phyloP scores from a whole-genome alignment of 2,329 filamentous ascomycete genomes.

The Chaetothyriales sp. region DNA sequence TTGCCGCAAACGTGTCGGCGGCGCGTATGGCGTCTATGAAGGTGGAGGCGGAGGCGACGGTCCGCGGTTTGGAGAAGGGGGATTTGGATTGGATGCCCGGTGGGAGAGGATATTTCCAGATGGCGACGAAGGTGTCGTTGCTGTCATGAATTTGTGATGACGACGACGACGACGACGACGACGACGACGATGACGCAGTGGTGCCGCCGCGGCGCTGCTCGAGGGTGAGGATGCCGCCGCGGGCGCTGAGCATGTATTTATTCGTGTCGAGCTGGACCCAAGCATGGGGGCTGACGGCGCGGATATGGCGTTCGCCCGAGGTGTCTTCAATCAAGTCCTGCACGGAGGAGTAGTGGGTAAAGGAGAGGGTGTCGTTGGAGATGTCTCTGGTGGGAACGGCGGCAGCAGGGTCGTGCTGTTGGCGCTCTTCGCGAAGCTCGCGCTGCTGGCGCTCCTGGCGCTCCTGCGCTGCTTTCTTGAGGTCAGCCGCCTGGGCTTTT shows the following conservation, averaged over 20 bases:
- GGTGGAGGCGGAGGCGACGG: conserved; percentile 49
- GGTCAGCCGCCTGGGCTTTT: conserved; percentile 45
- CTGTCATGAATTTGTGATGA: not conserved
- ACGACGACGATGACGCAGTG: conserved; percentile 1
- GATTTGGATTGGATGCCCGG: conserved; percentile 20
- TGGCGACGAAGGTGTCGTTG: conserved; percentile 6
- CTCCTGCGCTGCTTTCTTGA: conserved; percentile 36
- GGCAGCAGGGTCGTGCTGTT: conserved; percentile 8
- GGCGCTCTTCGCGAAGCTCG: conserved; percentile 19
- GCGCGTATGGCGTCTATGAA: conserved; percentile 67
- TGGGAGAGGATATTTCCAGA: conserved; percentile 15
- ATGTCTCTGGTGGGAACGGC: conserved; percentile 1
- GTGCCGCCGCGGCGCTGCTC: conserved; percentile 17
- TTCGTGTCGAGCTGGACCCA: conserved; percentile 69
- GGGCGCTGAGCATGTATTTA: conserved; percentile 55
- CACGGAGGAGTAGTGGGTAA: conserved; percentile 86
- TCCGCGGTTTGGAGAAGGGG: conserved; percentile 53
- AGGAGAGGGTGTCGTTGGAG: conserved; percentile 39
- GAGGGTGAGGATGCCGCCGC: conserved; percentile 45
- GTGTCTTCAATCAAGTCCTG: conserved; percentile 77
- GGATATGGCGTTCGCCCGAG: conserved; percentile 62
- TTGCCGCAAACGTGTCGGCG: conserved; percentile 63
- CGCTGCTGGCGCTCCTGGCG: conserved; percentile 21
- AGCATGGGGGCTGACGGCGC: conserved; percentile 54
- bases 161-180: conserved; percentile 3